Evolutionary conservation across 768 basidiomycete species (phyloP).

Genomic region (Panus rudis): DNA sequence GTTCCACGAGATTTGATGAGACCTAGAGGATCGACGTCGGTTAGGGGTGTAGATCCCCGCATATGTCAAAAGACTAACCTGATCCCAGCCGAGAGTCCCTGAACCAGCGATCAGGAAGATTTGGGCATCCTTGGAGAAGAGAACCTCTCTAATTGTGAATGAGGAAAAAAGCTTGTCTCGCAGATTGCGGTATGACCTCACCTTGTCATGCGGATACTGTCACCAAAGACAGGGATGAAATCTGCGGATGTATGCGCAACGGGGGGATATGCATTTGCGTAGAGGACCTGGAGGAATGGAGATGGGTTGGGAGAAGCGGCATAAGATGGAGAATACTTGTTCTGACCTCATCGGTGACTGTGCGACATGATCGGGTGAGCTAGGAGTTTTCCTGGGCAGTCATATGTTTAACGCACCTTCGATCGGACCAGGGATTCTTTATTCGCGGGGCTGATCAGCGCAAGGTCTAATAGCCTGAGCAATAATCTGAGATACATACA

Average conservation of each 20-base stretch:
- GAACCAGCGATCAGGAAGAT: constrained; percentile 92
- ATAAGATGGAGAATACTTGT: background rate
- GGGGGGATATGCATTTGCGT: constrained; percentile 88
- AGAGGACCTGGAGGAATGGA: constrained; percentile 56
- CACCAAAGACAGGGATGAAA: constrained; percentile 83
- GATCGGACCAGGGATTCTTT: constrained; percentile 47
- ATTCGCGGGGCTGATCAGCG: constrained; percentile 10
- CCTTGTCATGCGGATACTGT: constrained; percentile 83
- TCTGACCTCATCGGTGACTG: constrained; percentile 48
- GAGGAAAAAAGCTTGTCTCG: too few species aligned
- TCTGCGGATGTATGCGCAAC: constrained; percentile 86
- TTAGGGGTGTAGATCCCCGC: background rate
- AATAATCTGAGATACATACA: constrained; percentile 12
- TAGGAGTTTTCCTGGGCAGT: background rate
- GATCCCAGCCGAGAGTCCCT: constrained; percentile 97
- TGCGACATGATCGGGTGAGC: background rate
- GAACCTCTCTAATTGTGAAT: constrained; percentile 48
- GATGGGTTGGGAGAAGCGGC: constrained; percentile 2
- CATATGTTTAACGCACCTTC: constrained; percentile 30
- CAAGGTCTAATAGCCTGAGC: background rate
- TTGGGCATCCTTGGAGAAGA: constrained; percentile 74
- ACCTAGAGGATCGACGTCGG: constrained; percentile 41
- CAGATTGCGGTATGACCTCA: constrained; percentile 24
- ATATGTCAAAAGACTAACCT: constrained; percentile 37
- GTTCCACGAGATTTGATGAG: constrained; percentile 83